A percentile compares a stretch with the other conserved stretches of the same genome.
These are phyloP conservation scores for Oenanthe sinensis DNA, from an alignment of 129 eudicot genomes.

Conservation along the genomic window DNA sequence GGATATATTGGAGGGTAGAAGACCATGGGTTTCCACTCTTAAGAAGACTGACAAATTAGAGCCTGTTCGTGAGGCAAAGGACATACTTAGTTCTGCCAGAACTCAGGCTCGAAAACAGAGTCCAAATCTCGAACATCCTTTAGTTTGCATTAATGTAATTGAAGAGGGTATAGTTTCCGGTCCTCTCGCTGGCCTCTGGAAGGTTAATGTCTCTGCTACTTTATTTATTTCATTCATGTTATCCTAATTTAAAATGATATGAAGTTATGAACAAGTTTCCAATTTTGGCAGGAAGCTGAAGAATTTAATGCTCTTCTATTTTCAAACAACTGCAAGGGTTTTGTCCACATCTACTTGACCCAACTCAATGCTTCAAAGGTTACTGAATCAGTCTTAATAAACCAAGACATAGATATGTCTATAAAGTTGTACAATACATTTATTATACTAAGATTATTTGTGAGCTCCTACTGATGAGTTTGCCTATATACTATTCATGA, in stretches of 20 bases:
- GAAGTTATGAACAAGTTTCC: conserved; percentile 5
- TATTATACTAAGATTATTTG: neutral
- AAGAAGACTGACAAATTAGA: conserved; percentile 72
- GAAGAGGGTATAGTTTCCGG: conserved; percentile 89
- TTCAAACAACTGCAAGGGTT: conserved; percentile 85
- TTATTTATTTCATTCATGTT: neutral
- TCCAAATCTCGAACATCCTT: conserved; percentile 80
- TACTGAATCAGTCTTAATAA: neutral
- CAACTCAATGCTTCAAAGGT: conserved; percentile 85
- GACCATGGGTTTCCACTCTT: conserved; percentile 70
- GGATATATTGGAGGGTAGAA: conserved; percentile 60
- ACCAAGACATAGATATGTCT: neutral
- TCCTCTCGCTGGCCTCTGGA: conserved; percentile 76
- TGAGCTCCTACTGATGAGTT: neutral
- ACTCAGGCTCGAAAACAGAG: conserved; percentile 71
- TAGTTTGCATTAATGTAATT: conserved; percentile 80
- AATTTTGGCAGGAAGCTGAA: conserved; percentile 60
- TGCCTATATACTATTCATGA: neutral
- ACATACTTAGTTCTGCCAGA: conserved; percentile 79
- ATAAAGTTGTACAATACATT: neutral
- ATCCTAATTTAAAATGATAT: neutral
- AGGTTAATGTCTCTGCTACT: conserved; percentile 36
- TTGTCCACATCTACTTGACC: conserved; percentile 73
- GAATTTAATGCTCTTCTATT: conserved; percentile 54
- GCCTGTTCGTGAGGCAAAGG: conserved; percentile 83